Base-by-base conservation (phyloP, 495 filamentous ascomycete genomes). In the Aspergillus haitiensis region DNA sequence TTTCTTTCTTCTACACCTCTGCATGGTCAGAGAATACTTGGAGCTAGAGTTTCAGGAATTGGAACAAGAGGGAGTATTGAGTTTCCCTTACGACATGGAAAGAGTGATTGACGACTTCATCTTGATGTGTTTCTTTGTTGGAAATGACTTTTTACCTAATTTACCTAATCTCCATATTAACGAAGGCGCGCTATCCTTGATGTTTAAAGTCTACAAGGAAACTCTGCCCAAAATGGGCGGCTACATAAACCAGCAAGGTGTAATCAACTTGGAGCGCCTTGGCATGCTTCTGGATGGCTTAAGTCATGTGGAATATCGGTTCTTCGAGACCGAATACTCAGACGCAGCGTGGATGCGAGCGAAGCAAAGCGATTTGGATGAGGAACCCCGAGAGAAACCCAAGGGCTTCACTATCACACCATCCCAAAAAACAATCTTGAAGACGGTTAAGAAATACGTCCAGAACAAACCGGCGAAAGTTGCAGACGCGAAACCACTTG, bases 41-140 rank as follows among this genome's bases (percentile, higher is more conserved):
- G 93, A 96, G 67, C 75, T 97, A 66, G 95, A 99, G 71, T 99
- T 99, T 67, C 93, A 97, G 71, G 92, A 97, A 49, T 76, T 99
- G 52, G 86, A 94, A 72, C 72, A 87, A 64, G 83, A 88, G n/a
- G 88, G 88, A 21, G 81, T 77, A 61, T 80, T 97, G 67, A 79
- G 77, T 33, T 91, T 97, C 63, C 78, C 83, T 21, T 98, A 94
- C 68, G 90, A 99, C 65, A 88, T 98, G 88, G 95, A 99, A 73
- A 86, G 88, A 60, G 84, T 98, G 63, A 97, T 99, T 73, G 95
- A 99, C 66, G 94, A 99, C 78, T 98, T 99, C 74, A 98, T 99
- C 69, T 83, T 99, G 44, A 96, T 99, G 90, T 93, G 92, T 34
- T 99, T 99, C 78, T 99, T 99, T 69, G 92, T 99, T 70, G 95